A percentile compares a stretch with the other conserved stretches of the same genome.
phyloP scores from a whole-genome alignment of 139 green algal genomes.

The Coccomyxa sp. region DNA sequence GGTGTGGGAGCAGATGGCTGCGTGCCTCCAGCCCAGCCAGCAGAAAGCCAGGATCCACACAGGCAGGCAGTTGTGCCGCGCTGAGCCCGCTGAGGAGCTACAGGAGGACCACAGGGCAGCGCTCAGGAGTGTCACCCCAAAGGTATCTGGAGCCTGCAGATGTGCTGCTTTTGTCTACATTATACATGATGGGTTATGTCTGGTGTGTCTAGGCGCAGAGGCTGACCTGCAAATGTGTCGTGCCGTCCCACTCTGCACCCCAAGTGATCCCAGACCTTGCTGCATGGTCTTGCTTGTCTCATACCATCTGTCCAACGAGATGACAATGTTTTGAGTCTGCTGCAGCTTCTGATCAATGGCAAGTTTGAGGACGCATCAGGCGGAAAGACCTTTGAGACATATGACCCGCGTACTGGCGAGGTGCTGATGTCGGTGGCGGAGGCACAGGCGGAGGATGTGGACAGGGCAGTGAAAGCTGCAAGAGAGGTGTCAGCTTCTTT shows the following conservation, averaged over 20 bases:
- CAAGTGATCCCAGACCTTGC: not conserved
- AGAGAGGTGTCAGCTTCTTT: slow-evolving; percentile 15
- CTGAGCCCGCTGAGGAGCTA: not conserved
- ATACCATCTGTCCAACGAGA: not conserved
- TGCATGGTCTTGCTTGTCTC: not conserved
- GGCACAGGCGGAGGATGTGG: slow-evolving; percentile 55
- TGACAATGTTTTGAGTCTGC: not conserved
- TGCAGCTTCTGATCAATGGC: slow-evolving; percentile 63
- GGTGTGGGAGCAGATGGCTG: not conserved
- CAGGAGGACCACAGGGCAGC: not conserved
- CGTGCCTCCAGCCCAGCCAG: not conserved
- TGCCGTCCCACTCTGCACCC: not conserved
- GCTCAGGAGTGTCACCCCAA: not conserved
- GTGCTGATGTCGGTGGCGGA: slow-evolving; percentile 51
- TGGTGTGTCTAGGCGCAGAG: not conserved
- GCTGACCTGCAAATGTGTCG: not conserved
- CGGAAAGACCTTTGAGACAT: slow-evolving; percentile 33
- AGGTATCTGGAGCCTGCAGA: not conserved
- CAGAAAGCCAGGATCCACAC: not conserved
- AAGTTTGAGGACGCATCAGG: slow-evolving; percentile 49
- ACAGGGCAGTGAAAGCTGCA: slow-evolving; percentile 56
- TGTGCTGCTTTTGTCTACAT: not conserved
- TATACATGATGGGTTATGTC: not conserved
- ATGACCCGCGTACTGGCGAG: slow-evolving; percentile 62
- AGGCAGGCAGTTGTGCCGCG: not conserved